These are phyloP conservation scores for Rhizoctonia solani DNA, from an alignment of 1,284 basidiomycete genomes.

Conservation along the genomic window DNA sequence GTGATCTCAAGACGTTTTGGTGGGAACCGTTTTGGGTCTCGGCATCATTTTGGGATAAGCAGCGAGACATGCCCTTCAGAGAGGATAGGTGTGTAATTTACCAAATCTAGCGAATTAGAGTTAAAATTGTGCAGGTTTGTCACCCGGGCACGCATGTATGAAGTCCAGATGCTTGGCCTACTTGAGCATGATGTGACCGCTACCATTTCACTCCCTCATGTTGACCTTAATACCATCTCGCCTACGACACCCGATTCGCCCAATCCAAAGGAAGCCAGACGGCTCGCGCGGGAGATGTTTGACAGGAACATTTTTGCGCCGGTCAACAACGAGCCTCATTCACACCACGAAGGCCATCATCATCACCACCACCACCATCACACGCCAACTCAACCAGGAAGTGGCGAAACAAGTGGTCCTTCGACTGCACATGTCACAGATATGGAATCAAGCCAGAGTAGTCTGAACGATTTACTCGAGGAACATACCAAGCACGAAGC, in stretches of 20 bases:
- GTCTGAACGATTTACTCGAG: slow-evolving; percentile 25
- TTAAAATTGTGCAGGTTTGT: slow-evolving; percentile 63
- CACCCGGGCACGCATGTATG: slow-evolving; percentile 89
- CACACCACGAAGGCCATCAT: too few species aligned
- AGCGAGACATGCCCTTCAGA: slow-evolving; percentile 85
- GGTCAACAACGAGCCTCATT: slow-evolving; percentile 46
- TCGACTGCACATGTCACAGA: slow-evolving; percentile 40
- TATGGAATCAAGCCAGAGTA: slow-evolving; percentile 32
- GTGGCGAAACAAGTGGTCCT: slow-evolving; percentile 23
- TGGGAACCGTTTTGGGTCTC: slow-evolving; percentile 88
- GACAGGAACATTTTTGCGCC: slow-evolving; percentile 68
- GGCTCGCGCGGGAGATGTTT: slow-evolving; percentile 57
- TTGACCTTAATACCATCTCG: slow-evolving; percentile 37
- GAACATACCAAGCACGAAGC: slow-evolving; percentile 11
- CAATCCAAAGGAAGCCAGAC: slow-evolving; percentile 31
- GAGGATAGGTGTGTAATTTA: slow-evolving; percentile 64
- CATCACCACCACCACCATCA: slow-evolving; percentile 12
- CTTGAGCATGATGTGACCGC: slow-evolving; percentile 86
- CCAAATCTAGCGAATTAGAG: not conserved
- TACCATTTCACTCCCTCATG: slow-evolving; percentile 79
- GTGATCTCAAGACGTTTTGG: slow-evolving; percentile 66
- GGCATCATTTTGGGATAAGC: slow-evolving; percentile 80
- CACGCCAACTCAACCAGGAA: slow-evolving; percentile 6
- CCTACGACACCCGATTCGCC: slow-evolving; percentile 6
- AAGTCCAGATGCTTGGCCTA: slow-evolving; percentile 90